Percentiles rank a stretch among this genome's conserved stretches.
These are phyloP conservation scores for Agaricus bisporus DNA, from an alignment of 768 basidiomycete genomes.

Conservation along the genomic window DNA sequence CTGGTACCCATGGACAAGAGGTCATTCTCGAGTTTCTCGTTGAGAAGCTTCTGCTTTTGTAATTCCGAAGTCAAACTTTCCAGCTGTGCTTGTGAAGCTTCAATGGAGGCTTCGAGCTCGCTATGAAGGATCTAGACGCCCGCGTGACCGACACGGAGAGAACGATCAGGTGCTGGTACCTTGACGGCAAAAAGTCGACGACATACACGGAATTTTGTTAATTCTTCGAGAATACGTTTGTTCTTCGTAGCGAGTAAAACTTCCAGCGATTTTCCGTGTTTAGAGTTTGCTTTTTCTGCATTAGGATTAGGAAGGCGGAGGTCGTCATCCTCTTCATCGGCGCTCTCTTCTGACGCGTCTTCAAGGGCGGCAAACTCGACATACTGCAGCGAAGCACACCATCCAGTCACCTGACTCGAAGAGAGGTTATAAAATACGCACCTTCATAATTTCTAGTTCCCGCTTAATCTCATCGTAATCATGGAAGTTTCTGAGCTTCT, in stretches of 20 bases:
- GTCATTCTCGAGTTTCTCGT: slow-evolving; percentile 90
- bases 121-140: slow-evolving; percentile 64
- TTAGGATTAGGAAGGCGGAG: slow-evolving; percentile 85
- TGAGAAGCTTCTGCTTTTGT: slow-evolving; percentile 71
- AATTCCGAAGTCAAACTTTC: slow-evolving; percentile 57
- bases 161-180: too few species aligned
- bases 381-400: slow-evolving; percentile 44
- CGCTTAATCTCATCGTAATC: slow-evolving; percentile 99
- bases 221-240: slow-evolving; percentile 84
- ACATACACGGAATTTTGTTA: slow-evolving; percentile 83
- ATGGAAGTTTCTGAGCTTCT: slow-evolving; percentile 61
- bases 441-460: slow-evolving; percentile 98
- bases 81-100: slow-evolving; percentile 51
- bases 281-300: slow-evolving; percentile 71
- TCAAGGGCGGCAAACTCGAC: slow-evolving; percentile 94
- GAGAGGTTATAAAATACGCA: slow-evolving; percentile 19
- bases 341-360: slow-evolving; percentile 52
- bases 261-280: slow-evolving; percentile 81
- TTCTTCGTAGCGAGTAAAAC: slow-evolving; percentile 91
- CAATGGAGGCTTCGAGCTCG: slow-evolving; percentile 71
- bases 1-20: slow-evolving; percentile 75
- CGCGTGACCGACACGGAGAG: background rate
- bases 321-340: slow-evolving; percentile 39
- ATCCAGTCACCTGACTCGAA: background rate
- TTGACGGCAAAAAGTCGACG: background rate